Percentiles rank a stretch among this genome's conserved stretches.
phyloP scores from a whole-genome alignment of 164 flowering plant genomes.

The Liquidambar formosana region DNA sequence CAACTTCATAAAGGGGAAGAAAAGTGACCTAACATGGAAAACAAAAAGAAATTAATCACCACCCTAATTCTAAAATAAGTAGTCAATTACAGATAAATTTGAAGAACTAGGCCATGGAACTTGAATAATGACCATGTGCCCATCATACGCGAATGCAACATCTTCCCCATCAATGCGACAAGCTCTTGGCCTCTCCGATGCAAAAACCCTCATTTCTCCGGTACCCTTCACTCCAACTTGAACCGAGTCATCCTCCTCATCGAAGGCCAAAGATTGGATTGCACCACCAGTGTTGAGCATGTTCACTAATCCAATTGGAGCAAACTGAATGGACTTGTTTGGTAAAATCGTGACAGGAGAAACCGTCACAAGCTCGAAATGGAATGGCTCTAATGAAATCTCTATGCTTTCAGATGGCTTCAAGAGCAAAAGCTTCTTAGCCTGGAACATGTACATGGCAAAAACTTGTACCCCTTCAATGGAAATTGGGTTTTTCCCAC shows the following conservation, averaged over 20 bases:
- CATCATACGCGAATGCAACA: conserved; percentile 51
- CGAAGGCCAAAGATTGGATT: conserved; percentile 40
- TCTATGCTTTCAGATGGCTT: conserved; percentile 40
- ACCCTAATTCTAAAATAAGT: conserved; percentile 38
- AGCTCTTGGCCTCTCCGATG: conserved; percentile 53
- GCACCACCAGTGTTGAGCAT: conserved; percentile 92
- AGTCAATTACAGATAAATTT: conserved; percentile 39
- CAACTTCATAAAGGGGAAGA: too few species aligned
- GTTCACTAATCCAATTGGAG: conserved; percentile 80
- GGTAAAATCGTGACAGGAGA: conserved; percentile 52
- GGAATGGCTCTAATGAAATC: conserved; percentile 62
- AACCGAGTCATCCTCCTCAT: conserved; percentile 28
- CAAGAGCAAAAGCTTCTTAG: conserved; percentile 52
- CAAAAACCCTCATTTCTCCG: conserved; percentile 69
- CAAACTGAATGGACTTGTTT: conserved; percentile 48
- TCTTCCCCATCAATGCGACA: conserved; percentile 55
- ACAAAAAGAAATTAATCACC: neutral
- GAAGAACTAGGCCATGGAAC: conserved; percentile 70
- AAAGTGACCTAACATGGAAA: neutral
- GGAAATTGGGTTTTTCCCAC: conserved; percentile 48
- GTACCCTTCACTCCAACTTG: conserved; percentile 58
- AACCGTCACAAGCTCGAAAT: conserved; percentile 73
- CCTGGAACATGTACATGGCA: conserved; percentile 52
- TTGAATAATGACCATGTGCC: conserved; percentile 49
- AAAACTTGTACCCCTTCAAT: conserved; percentile 48